Conservation (phyloP, 2,329 filamentous ascomycete genomes). For the Pseudonectria foliicola region DNA sequence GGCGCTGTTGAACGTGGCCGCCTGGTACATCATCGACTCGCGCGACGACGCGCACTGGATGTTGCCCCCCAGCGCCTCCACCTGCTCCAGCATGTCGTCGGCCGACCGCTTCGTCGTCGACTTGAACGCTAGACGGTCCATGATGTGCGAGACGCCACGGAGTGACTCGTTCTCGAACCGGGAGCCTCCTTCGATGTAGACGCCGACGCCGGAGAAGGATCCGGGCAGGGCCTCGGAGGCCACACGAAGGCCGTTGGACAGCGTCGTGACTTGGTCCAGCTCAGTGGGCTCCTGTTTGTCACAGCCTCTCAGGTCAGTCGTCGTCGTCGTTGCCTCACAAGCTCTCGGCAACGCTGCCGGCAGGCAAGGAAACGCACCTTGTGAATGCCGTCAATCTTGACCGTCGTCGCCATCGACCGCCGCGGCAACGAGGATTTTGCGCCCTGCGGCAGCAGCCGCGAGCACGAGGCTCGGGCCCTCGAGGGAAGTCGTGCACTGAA, state of each 20-base stretch:
- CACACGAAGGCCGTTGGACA: conserved; percentile 88
- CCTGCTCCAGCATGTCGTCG: conserved; percentile 79
- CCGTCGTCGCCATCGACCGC: conserved; percentile 27
- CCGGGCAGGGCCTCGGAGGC: conserved; percentile 92
- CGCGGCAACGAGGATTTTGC: conserved; percentile 16
- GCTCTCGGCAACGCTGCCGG: too few relatives aligned
- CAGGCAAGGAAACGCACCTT: conserved; percentile 27
- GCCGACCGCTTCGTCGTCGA: conserved; percentile 64
- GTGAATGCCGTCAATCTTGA: conserved; percentile 28
- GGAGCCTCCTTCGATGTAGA: conserved; percentile 93
- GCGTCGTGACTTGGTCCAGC: conserved; percentile 77
- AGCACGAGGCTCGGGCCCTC: conserved; percentile 18
- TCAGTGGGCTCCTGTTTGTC: conserved; percentile 68
- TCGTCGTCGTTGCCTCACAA: not conserved
- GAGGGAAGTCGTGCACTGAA: conserved; percentile 26
- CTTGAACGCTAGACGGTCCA: conserved; percentile 94
- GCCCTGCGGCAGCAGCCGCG: conserved; percentile 16
- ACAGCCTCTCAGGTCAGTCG: not conserved
- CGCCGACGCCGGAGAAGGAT: conserved; percentile 88
- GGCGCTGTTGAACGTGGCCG: conserved; percentile 91
- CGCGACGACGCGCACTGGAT: conserved; percentile 94
- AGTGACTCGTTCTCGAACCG: conserved; percentile 83
- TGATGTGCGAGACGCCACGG: conserved; percentile 88
- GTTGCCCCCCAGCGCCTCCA: conserved; percentile 87
- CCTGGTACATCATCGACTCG: conserved; percentile 98